Evolutionary conservation across 352 stramenopile species (phyloP), one percentile per base, ranked within the genome.

Genomic region (Phytophthora hibernalis): DNA sequence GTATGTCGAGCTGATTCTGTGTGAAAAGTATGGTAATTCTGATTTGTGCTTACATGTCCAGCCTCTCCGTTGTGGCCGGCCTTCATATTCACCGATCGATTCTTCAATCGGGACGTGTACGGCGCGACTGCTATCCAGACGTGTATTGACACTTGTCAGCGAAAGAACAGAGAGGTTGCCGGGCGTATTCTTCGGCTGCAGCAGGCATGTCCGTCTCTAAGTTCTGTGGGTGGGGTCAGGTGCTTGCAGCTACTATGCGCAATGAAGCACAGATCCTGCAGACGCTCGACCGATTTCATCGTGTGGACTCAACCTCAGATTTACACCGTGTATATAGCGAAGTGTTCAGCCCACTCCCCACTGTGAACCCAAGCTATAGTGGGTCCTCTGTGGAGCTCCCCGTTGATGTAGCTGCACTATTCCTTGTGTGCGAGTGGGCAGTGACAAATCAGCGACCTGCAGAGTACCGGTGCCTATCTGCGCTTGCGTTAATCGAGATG

Each of bases 401-500:
- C n/a, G 75, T 95, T 7, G 87, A 96, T 55, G 68, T 90, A 13
- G 72, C 85, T 24, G 82, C 78, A 9, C 55, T 96, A 37, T 87
- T 92, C 38, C 68, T 93, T 6, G 74, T 96, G 2, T 95, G 86
- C 28, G 88, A 96, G 48, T 96, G 88, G 88, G 83, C 86, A 15
- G 82, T 96, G 20, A 92, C 86, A 16, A 89, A 79, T 31, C 86
- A 96, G 44, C 80, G 88, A 21, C 85, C 88, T 8, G 79, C 85
- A 18, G 88, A 96, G 40, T 95, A 93, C 49, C 80, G 88, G 9
- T 96, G 92, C 64, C 68, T 96, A 5, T 90, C 87, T 35, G 82
- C 85, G 33, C 65, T 93, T 37, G 87, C 86, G 9, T 57, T 96
- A 40, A 77, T 96, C 13, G 87, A 96, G 52, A 93, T 93, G 82